Base-by-base conservation (phyloP, 352 stramenopile genomes). In the Lagenidium giganteum region DNA sequence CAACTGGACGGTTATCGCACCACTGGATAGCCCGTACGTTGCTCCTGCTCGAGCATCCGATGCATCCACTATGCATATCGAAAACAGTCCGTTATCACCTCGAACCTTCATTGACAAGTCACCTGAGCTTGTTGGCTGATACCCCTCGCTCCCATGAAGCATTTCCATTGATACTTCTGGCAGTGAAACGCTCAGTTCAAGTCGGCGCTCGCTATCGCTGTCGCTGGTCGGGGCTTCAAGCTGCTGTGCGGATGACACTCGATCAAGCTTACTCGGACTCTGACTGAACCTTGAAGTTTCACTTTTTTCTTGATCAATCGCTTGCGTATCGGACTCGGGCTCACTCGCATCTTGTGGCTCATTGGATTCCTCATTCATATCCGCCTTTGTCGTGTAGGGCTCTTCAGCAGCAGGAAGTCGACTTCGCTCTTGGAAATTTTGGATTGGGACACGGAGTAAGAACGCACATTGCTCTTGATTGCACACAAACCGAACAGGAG, bases 391-490 rank as follows among this genome's bases (percentile, higher is more conserved):
- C 16, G 52, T 23, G 20, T 71, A 76, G 29, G 54, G 44, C 25
- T 83, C n/a, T n/a, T n/a, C n/a, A n/a, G n/a, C n/a, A n/a, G n/a
- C n/a, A n/a, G n/a, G n/a, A n/a, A n/a, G 82, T 3, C 70, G 73
- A 47, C 70, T 78, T 8, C 60, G 61, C 44, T 93, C 82, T 30
- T 63, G 54, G 17, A 87, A 71, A 41, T 93, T 92, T 34, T 88
- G 76, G 29, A 86, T 67, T 13, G 82, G 79, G 3, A 88, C 63
- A 14, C 74, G 67, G 17, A 92, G 44, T 16, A 93, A 50, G 43
- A 93, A 88, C 0, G 70, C 73, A 36, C 92, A 89, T 33, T 93
- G 82, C 26, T 88, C 79, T 48, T 87, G 70, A 36, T 87, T 92
- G 47, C 79, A 93, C 8, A 93, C 79, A 1, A 92, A 57, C 1